These are phyloP conservation scores for Cladosporium sp. DNA, from an alignment of 2,329 filamentous ascomycete species.

Conservation along the genomic window DNA sequence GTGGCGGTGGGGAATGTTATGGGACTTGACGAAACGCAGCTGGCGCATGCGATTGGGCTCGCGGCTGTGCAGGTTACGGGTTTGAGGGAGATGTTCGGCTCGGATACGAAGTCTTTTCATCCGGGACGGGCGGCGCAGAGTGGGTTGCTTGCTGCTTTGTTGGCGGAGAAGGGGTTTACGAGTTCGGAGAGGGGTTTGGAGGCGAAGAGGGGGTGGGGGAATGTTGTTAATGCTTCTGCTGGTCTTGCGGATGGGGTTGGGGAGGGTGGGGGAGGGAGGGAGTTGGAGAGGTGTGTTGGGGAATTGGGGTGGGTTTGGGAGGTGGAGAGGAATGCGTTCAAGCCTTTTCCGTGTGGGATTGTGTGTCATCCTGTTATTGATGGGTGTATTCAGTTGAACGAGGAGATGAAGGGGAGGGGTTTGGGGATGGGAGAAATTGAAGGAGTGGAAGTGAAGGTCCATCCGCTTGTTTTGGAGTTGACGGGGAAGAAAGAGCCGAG, in stretches of 20 bases:
- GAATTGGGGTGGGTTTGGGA: slow-evolving; percentile 44
- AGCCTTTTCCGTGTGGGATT: slow-evolving; percentile 55
- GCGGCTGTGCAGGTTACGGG: slow-evolving; percentile 51
- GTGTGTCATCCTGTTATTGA: slow-evolving; percentile 55
- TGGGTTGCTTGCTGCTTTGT: slow-evolving; percentile 44
- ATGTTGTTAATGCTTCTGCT: slow-evolving; percentile 36
- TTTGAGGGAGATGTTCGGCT: slow-evolving; percentile 52
- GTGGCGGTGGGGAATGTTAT: slow-evolving; percentile 49
- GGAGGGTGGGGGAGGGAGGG: slow-evolving; percentile 30
- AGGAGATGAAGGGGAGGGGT: slow-evolving; percentile 31
- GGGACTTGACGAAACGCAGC: slow-evolving; percentile 35
- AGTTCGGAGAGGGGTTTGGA: slow-evolving; percentile 46
- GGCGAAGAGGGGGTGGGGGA: slow-evolving; percentile 50
- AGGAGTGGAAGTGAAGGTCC: slow-evolving; percentile 41
- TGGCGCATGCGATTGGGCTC: slow-evolving; percentile 49
- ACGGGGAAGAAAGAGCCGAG: slow-evolving; percentile 48
- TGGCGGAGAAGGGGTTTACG: slow-evolving; percentile 48
- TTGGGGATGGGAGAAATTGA: slow-evolving; percentile 33
- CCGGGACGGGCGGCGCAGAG: slow-evolving; percentile 50
- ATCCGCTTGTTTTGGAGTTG: slow-evolving; percentile 50
- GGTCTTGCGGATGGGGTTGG: background rate
- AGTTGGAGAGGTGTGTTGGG: slow-evolving; percentile 36
- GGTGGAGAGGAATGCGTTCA: slow-evolving; percentile 51
- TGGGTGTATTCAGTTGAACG: slow-evolving; percentile 45
- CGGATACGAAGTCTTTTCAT: slow-evolving; percentile 54